A percentile compares a stretch with the other conserved stretches of the same genome.
Conservation (phyloP, 345 rosid species). For the Citrus reticulata region DNA sequence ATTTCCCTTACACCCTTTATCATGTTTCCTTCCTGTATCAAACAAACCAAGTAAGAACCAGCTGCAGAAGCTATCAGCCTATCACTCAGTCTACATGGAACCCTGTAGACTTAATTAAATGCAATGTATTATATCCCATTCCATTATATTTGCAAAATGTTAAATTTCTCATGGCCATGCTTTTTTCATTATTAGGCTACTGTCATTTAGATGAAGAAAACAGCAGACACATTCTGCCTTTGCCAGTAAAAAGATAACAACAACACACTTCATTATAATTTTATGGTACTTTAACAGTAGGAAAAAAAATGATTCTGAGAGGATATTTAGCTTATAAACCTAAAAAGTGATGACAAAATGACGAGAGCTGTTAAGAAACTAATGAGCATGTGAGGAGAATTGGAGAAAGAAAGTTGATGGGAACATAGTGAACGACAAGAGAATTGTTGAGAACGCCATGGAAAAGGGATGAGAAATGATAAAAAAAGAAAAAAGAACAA, state of each 20-base stretch:
- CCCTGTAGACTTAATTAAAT: not conserved
- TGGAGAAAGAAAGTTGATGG: not conserved
- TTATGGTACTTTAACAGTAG: not conserved
- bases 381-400: no score
- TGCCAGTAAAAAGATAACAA: not conserved
- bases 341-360: not conserved
- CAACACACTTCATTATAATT: not conserved
- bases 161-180: not conserved
- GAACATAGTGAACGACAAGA: not conserved
- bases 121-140: not conserved
- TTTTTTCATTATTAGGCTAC: not conserved
- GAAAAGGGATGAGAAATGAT: not conserved
- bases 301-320: no score
- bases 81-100: not conserved
- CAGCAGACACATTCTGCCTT: not conserved
- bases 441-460: not conserved
- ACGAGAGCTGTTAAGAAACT: not conserved
- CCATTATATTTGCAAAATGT: not conserved
- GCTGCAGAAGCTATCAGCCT: not conserved
- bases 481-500: no score
- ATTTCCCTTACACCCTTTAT: constrained; percentile 52
- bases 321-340: not conserved
- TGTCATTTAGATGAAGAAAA: not conserved
- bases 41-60: not conserved
- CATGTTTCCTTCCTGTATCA: constrained; percentile 52